phyloP scores from a whole-genome alignment of 169 alveolate species.

The Perkinsus chesapeaki region DNA sequence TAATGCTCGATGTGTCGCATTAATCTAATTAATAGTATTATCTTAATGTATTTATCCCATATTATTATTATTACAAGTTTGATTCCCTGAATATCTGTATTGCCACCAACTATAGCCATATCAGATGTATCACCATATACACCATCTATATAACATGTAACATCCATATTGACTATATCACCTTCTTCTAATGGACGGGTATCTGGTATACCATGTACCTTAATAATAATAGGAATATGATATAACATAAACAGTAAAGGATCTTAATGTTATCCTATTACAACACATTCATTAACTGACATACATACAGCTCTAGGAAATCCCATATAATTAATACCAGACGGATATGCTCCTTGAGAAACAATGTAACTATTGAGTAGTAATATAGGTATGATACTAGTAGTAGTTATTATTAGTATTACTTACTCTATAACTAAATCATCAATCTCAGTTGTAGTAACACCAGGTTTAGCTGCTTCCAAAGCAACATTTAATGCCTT shows the following conservation, averaged over 20 bases:
- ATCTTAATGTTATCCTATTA: not conserved
- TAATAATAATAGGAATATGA: constrained; percentile 48
- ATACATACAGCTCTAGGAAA: constrained; percentile 87
- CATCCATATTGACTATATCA: constrained; percentile 80
- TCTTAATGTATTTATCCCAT: not conserved
- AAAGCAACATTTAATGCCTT: not conserved
- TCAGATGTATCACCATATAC: constrained; percentile 61
- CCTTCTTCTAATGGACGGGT: constrained; percentile 66
- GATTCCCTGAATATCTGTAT: constrained; percentile 39
- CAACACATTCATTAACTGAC: constrained; percentile 73
- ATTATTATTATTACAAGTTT: constrained; percentile 17
- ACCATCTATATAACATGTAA: constrained; percentile 75
- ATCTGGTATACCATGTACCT: constrained; percentile 84
- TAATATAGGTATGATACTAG: not conserved
- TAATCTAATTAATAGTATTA: not conserved
- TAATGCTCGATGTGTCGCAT: constrained; percentile 40
- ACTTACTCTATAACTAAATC: not conserved
- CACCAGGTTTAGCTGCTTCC: not conserved
- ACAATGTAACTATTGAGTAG: constrained; percentile 45
- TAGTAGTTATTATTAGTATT: not conserved
- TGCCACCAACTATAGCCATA: constrained; percentile 49
- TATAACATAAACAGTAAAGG: constrained; percentile 12
- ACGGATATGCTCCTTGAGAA: constrained; percentile 80
- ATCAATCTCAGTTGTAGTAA: not conserved
- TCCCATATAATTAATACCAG: constrained; percentile 80